phyloP scores from a whole-genome alignment of 116 monocot genomes.

The Phalaenopsis hybrid region DNA sequence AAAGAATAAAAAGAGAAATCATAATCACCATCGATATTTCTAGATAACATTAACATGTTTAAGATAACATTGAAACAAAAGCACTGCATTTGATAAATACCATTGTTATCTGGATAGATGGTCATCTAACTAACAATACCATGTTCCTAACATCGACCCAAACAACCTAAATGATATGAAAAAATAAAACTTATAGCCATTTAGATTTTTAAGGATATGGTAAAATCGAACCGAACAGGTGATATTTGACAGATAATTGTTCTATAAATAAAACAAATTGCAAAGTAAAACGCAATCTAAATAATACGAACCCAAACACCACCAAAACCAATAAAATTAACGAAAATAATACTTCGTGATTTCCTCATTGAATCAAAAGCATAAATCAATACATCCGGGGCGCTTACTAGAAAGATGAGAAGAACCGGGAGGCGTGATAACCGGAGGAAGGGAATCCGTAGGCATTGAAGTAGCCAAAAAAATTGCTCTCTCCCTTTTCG shows the following conservation, averaged over 20 bases:
- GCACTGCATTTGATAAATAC: too few relatives aligned
- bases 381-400: background rate
- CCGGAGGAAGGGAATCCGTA: background rate
- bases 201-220: background rate
- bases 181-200: background rate
- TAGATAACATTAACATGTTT: too few relatives aligned
- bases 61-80: too few relatives aligned
- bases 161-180: background rate
- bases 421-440: constrained; percentile 6
- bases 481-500: constrained; percentile 16
- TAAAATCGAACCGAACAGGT: background rate
- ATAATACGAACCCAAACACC: background rate
- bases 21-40: too few relatives aligned
- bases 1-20: too few relatives aligned
- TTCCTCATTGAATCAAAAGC: background rate
- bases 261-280: background rate
- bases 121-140: too few relatives aligned
- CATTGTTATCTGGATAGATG: background rate
- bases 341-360: background rate
- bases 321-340: background rate
- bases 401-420: background rate
- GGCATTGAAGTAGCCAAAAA: background rate
- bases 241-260: background rate
- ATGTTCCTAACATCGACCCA: background rate
- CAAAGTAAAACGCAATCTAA: background rate